Percentiles rank a stretch among this genome's conserved stretches.
These are phyloP conservation scores for Coniella vitis DNA, from an alignment of 2,329 filamentous ascomycete genomes.

Conservation along the genomic window DNA sequence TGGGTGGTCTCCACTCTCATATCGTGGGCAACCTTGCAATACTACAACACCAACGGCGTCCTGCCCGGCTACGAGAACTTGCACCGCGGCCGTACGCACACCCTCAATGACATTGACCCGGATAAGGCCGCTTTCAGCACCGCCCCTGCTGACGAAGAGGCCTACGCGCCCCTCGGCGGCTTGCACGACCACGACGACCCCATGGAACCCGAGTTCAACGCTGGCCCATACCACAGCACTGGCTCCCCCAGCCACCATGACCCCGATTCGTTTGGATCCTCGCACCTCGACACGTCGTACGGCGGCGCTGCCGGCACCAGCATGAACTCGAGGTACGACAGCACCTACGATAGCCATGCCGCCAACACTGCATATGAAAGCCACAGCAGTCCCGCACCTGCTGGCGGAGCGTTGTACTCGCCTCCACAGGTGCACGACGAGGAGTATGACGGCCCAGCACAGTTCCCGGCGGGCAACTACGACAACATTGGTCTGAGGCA, in stretches of 20 bases:
- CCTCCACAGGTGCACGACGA: constrained; percentile 32
- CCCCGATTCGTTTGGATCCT: constrained; percentile 11
- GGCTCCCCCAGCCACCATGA: constrained; percentile 20
- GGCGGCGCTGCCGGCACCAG: constrained; percentile 12
- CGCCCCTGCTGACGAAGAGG: constrained; percentile 59
- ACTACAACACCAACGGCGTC: constrained; percentile 54
- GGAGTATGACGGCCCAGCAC: constrained; percentile 39
- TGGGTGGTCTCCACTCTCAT: constrained; percentile 48
- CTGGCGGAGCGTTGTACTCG: constrained; percentile 28
- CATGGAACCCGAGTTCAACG: constrained; percentile 23
- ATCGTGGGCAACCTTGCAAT: constrained; percentile 53
- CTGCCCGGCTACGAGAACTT: constrained; percentile 55
- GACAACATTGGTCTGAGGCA: constrained; percentile 30
- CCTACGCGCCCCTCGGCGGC: constrained; percentile 48
- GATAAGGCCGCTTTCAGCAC: constrained; percentile 65
- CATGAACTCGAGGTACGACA: constrained; percentile 41
- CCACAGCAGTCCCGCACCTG: constrained; percentile 3
- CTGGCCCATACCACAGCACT: constrained; percentile 16
- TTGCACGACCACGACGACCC: constrained; percentile 44
- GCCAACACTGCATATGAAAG: constrained; percentile 1
- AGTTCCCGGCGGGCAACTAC: constrained; percentile 53
- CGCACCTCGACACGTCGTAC: constrained; percentile 17
- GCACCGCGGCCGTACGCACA: constrained; percentile 21
- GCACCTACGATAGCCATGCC: constrained; percentile 35
- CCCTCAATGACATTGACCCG: constrained; percentile 52